phyloP scores from a whole-genome alignment of 176 grass and related monocot species.

The Raddia distichophylla region DNA sequence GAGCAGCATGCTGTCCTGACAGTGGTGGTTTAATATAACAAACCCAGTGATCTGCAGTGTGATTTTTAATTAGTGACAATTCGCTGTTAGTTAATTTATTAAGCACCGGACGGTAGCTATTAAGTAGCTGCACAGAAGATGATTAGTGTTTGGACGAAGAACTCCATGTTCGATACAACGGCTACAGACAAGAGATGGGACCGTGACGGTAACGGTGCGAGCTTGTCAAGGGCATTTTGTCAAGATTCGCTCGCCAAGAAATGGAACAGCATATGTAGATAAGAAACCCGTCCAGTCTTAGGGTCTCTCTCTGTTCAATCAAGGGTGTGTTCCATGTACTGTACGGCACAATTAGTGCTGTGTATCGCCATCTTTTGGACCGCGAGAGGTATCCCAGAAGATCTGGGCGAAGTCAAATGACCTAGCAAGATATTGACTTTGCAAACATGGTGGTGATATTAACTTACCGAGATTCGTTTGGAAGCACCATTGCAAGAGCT shows the following conservation, averaged over 20 bases:
- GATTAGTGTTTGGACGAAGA: neutral
- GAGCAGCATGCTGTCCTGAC: neutral
- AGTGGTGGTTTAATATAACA: neutral
- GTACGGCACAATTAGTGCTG: too few relatives aligned
- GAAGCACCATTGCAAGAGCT: too few relatives aligned
- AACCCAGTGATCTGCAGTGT: neutral
- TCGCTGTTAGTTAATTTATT: neutral
- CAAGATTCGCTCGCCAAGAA: neutral
- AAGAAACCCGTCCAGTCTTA: neutral
- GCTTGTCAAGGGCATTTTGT: neutral
- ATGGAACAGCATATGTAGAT: neutral
- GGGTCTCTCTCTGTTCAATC: too few relatives aligned
- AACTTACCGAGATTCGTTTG: too few relatives aligned
- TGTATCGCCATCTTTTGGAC: too few relatives aligned
- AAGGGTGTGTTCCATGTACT: neutral
- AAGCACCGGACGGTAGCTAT: neutral
- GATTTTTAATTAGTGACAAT: neutral
- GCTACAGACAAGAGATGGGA: neutral
- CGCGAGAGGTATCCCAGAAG: neutral
- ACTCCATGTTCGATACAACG: conserved; percentile 7
- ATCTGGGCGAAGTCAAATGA: neutral
- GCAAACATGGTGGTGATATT: too few relatives aligned
- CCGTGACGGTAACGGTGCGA: neutral
- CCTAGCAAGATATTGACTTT: neutral
- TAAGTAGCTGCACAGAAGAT: too few relatives aligned